Conservation (phyloP, 306 rosid genomes). For the Astragalus membranaceus region DNA sequence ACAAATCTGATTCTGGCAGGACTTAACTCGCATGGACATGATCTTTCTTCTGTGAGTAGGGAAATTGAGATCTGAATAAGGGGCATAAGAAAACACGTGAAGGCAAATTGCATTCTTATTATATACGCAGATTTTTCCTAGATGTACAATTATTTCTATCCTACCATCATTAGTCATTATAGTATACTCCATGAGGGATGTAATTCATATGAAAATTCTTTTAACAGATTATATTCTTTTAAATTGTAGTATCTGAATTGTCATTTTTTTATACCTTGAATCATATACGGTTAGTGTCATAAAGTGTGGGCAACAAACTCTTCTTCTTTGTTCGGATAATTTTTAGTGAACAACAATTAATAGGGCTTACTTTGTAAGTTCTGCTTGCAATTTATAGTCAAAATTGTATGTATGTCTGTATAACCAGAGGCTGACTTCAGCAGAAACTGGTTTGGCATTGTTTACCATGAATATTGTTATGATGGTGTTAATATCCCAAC, state of each 20-base stretch:
- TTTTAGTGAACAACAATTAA: background rate
- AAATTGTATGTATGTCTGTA: background rate
- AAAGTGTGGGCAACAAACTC: background rate
- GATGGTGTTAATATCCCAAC: too few species aligned
- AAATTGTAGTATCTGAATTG: background rate
- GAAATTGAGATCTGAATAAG: conserved; percentile 11
- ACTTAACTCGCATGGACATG: conserved; percentile 14
- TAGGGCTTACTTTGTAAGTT: background rate
- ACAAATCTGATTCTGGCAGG: background rate
- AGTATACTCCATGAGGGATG: conserved; percentile 16
- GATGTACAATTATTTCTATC: background rate
- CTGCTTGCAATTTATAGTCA: background rate
- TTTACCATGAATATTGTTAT: too few species aligned
- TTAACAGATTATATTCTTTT: conserved; percentile 20
- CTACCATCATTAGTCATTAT: background rate
- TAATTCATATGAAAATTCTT: conserved; percentile 30
- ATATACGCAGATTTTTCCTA: conserved; percentile 5
- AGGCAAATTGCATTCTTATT: background rate
- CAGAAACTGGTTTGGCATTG: background rate
- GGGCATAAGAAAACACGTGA: background rate
- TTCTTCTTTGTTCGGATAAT: background rate
- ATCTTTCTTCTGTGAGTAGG: conserved; percentile 8
- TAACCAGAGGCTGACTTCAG: background rate
- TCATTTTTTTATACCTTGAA: background rate
- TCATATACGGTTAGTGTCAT: background rate